Evolutionary conservation across 2,329 filamentous ascomycete genomes (phyloP).

Genomic region (Clonostachys sp.): DNA sequence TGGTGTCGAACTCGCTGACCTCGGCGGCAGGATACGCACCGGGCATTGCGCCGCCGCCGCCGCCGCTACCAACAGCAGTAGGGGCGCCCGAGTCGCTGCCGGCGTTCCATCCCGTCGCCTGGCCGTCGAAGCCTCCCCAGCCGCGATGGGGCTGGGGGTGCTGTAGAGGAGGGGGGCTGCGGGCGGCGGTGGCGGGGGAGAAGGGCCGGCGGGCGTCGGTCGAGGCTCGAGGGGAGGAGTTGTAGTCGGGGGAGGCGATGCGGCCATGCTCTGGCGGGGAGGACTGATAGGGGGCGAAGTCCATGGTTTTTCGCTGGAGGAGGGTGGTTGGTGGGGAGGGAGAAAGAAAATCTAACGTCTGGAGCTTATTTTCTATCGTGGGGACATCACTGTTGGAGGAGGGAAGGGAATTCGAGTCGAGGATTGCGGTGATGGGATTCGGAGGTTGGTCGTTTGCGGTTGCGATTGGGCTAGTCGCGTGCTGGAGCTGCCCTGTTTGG

Average conservation of each 20-base stretch:
- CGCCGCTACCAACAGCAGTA: conserved; percentile 9
- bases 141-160: conserved; percentile 53
- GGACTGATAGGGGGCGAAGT: conserved; percentile 97
- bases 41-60: conserved; percentile 17
- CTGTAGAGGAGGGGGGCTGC: conserved; percentile 33
- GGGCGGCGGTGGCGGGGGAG: conserved; percentile 41
- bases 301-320: conserved; percentile 49
- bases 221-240: conserved; percentile 51
- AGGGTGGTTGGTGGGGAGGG: no score
- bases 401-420: no score
- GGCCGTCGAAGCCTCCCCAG: conserved; percentile 38
- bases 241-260: conserved; percentile 63
- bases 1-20: conserved; percentile 85
- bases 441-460: no score
- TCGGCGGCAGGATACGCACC: conserved; percentile 36
- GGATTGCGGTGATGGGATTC: no score
- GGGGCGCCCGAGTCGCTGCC: conserved; percentile 4
- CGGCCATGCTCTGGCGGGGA: conserved; percentile 81
- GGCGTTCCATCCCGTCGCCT: conserved; percentile 20
- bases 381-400: no score
- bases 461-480: no score
- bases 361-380: no score
- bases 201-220: conserved; percentile 47
- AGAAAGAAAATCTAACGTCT: no score
- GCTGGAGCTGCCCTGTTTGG: no score